Evolutionary conservation across 108 stramenopile species (phyloP).

Genomic region (Fragilaria radians): DNA sequence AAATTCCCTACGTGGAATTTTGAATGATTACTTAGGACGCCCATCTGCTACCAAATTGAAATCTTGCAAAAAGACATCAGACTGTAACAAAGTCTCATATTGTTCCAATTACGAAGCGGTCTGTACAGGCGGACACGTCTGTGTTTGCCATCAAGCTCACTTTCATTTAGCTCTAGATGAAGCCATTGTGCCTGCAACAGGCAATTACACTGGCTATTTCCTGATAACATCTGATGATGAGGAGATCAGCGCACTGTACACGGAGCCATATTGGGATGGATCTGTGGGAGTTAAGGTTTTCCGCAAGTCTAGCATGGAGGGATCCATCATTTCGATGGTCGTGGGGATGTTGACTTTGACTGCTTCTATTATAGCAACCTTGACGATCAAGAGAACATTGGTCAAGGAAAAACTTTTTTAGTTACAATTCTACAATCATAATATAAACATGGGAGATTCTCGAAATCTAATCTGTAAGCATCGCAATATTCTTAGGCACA

Average conservation of each 20-base stretch:
- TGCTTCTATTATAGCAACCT: constrained; percentile 7
- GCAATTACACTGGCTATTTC: constrained; percentile 58
- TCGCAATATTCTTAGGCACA: too few relatives aligned
- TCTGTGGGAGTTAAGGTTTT: constrained; percentile 67
- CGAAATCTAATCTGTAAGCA: too few relatives aligned
- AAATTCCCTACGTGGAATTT: constrained; percentile 54
- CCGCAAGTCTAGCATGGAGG: constrained; percentile 8
- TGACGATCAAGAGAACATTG: constrained; percentile 34
- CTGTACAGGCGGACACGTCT: constrained; percentile 52
- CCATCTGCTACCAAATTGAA: constrained; percentile 26
- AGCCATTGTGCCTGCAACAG: constrained; percentile 49
- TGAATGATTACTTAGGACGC: constrained; percentile 68
- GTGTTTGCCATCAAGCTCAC: constrained; percentile 66
- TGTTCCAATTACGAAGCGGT: constrained; percentile 47
- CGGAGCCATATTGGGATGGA: constrained; percentile 75
- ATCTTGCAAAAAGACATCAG: constrained; percentile 38
- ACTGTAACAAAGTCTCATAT: constrained; percentile 59
- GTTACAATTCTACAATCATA: too few relatives aligned
- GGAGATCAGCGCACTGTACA: constrained; percentile 68
- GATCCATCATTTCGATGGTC: not conserved
- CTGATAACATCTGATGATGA: constrained; percentile 39
- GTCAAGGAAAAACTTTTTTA: constrained; percentile 1
- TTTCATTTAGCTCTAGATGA: constrained; percentile 78
- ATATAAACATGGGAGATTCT: too few relatives aligned
- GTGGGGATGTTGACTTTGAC: not conserved